Percentiles rank a stretch among this genome's conserved stretches.
These are phyloP conservation scores for Hyaloscypha finlandica DNA, from an alignment of 495 filamentous ascomycete genomes.

Conservation along the genomic window DNA sequence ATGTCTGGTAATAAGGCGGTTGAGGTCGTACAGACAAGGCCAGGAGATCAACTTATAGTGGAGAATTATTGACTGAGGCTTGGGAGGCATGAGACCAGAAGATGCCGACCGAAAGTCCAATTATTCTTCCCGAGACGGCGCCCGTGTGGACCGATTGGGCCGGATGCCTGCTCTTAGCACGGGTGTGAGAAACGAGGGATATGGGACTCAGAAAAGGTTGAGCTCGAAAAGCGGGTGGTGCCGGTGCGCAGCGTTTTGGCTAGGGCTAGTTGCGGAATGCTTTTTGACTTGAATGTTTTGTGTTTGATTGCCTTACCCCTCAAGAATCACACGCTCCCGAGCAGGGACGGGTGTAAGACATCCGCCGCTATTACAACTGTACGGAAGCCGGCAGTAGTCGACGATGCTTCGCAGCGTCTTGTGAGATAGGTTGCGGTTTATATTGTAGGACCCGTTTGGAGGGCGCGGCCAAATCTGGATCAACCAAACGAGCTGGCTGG, in stretches of 20 bases:
- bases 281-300: slow-evolving; percentile 15
- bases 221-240: not conserved
- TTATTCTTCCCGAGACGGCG: slow-evolving; percentile 24
- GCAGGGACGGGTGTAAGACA: slow-evolving; percentile 26
- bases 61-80: slow-evolving; percentile 11
- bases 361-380: slow-evolving; percentile 19
- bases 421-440: slow-evolving; percentile 3
- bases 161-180: slow-evolving; percentile 14
- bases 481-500: not conserved
- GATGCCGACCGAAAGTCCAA: slow-evolving; percentile 5
- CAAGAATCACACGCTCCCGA: slow-evolving; percentile 18
- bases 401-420: slow-evolving; percentile 1
- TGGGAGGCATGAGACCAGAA: not conserved
- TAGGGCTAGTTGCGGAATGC: slow-evolving; percentile 12
- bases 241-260: slow-evolving; percentile 2
- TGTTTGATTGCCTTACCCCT: slow-evolving; percentile 28
- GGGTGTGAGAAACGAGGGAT: not conserved
- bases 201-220: not conserved
- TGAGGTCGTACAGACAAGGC: not conserved
- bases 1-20: not conserved
- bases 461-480: not conserved
- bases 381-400: slow-evolving; percentile 23
- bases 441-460: not conserved
- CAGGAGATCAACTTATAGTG: slow-evolving; percentile 6
- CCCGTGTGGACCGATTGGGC: slow-evolving; percentile 25